Evolutionary conservation across 768 basidiomycete genomes (phyloP), one percentile per base, ranked within the genome.

Genomic region (Leccinum pellstonianum): DNA sequence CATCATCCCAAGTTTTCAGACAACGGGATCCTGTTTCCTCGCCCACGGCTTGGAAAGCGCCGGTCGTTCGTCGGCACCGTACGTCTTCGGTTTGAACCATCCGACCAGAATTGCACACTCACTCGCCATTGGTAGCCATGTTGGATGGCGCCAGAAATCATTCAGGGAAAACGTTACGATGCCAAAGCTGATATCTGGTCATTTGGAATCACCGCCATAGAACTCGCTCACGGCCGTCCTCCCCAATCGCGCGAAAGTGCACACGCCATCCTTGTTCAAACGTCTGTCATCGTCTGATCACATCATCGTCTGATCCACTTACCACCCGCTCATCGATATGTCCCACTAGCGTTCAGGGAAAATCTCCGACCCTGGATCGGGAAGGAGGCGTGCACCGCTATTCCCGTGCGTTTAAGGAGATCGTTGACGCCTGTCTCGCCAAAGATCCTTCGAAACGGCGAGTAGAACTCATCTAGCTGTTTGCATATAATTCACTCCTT

Each of bases 81-180:
- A 59, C 54, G 85, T 74, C 11, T 27, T 51, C 31, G 4, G 49
- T 62, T 53, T 37, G 43, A 21, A 35, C 10, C 31, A 6, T 41
- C 4, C 6, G 17, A 41, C 52, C 41, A 10, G 12, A 53, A 46
- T 3, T 3, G 21, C 56, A 52, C 41, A 64, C 53, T 63, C 49
- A 57, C 19, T 23, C 17, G 19, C 29, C 31, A 52, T 52, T 41
- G 52, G 37, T 58, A 87, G 85, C 95, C 95, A 1, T 93, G 91
- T 70, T 97, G 93, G 93, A 98, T 97, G 95, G 93, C 95, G 0
- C 95, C 95, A 2, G 95, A 98, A 66, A 82, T 97, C 23, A 91
- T 98, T 51, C 83, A 89, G 64, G 90, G 93, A 53, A 83, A 83
- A 64, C 83, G 85, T 57, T 96, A 95, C 71, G 93, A 95, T 69